These are phyloP conservation scores for Clarireedia sp. DNA, from an alignment of 2,329 filamentous ascomycete species.

Conservation along the genomic window DNA sequence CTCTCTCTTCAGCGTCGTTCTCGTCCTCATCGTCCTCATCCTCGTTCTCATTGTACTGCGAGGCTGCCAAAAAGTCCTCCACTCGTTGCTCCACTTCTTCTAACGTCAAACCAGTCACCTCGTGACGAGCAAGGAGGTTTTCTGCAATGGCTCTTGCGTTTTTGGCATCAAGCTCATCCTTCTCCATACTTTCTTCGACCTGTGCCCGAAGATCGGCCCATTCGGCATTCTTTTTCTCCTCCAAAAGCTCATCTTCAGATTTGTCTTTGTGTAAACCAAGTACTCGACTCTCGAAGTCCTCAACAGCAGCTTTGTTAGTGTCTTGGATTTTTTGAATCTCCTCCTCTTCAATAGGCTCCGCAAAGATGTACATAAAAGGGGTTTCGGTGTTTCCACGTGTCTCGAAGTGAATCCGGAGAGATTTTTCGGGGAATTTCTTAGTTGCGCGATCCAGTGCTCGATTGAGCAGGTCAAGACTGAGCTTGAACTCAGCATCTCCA, in stretches of 20 bases:
- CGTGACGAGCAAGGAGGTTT: conserved; percentile 9
- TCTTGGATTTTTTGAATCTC: conserved; percentile 69
- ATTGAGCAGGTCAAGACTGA: conserved; percentile 73
- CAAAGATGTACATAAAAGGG: conserved; percentile 82
- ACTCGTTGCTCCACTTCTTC: conserved; percentile 12
- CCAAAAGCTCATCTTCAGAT: conserved; percentile 4
- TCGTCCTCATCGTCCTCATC: background rate
- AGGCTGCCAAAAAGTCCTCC: conserved; percentile 11
- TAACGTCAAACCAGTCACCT: conserved; percentile 6
- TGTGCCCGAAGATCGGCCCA: conserved; percentile 28
- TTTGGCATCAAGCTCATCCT: conserved; percentile 23
- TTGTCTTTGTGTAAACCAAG: conserved; percentile 41
- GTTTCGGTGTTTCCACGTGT: conserved; percentile 45
- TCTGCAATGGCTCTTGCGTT: conserved; percentile 11
- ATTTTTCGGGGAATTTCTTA: conserved; percentile 63
- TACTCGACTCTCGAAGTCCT: conserved; percentile 59
- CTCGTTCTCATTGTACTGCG: conserved; percentile 2
- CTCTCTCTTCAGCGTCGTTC: background rate
- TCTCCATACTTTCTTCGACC: conserved; percentile 27
- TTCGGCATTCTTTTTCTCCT: conserved; percentile 21
- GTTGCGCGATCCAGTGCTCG: conserved; percentile 70
- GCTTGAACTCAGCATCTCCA: conserved; percentile 78
- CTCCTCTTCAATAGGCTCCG: conserved; percentile 68
- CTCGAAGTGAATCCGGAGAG: conserved; percentile 76
- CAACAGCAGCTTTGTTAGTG: conserved; percentile 53